Conservation (phyloP, 805 yeast species). For the Nakazawaea pomicola region DNA sequence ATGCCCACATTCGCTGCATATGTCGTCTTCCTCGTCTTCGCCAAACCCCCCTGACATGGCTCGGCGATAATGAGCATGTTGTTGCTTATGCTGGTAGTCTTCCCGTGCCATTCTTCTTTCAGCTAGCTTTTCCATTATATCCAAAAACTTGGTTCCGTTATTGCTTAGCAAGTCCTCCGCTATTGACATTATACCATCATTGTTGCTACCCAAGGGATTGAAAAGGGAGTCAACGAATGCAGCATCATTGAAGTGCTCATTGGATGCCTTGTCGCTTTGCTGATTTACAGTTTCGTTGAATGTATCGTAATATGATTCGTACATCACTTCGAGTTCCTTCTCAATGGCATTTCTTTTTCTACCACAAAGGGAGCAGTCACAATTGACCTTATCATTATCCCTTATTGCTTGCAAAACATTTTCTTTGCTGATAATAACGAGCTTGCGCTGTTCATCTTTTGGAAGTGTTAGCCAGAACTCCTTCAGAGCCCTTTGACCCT, state of each 20-base stretch:
- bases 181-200: slow-evolving; percentile 47
- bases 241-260: not conserved
- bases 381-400: slow-evolving; percentile 50
- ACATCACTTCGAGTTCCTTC: slow-evolving; percentile 69
- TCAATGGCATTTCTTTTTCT: slow-evolving; percentile 67
- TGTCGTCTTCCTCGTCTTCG: slow-evolving; percentile 21
- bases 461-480: slow-evolving; percentile 64
- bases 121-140: slow-evolving; percentile 75
- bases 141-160: slow-evolving; percentile 73
- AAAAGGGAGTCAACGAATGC: slow-evolving; percentile 7
- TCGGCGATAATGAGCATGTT: slow-evolving; percentile 21
- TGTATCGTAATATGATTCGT: slow-evolving; percentile 58
- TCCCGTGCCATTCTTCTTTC: slow-evolving; percentile 37
- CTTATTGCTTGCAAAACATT: slow-evolving; percentile 63
- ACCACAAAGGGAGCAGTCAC: slow-evolving; percentile 78
- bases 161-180: slow-evolving; percentile 77
- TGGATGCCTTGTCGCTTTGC: not conserved
- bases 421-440: slow-evolving; percentile 63
- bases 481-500: slow-evolving; percentile 47
- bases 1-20: slow-evolving; percentile 24
- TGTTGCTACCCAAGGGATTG: slow-evolving; percentile 15
- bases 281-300: slow-evolving; percentile 1
- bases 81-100: slow-evolving; percentile 21
- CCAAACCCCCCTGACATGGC: slow-evolving; percentile 22
- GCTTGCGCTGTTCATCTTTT: slow-evolving; percentile 52